phyloP scores from a whole-genome alignment of 257 asterid species.

The Eustoma russellianum region DNA sequence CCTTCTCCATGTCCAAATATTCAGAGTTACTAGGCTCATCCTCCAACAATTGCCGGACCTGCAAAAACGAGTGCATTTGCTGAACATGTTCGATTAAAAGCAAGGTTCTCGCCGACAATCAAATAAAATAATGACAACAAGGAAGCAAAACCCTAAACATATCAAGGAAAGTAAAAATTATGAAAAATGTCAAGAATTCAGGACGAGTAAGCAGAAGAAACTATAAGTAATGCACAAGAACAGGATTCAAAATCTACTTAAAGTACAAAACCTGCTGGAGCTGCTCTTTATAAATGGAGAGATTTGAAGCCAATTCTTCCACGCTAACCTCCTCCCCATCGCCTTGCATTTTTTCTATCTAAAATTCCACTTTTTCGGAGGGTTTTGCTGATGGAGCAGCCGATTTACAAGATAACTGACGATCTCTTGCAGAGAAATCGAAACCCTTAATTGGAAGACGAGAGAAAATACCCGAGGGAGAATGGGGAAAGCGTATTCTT shows the following conservation, averaged over 20 bases:
- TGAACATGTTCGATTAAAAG: too few relatives aligned
- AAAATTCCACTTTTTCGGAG: background rate
- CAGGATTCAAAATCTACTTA: background rate
- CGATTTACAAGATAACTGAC: background rate
- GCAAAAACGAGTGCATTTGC: constrained; percentile 4
- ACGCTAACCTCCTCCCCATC: constrained; percentile 79
- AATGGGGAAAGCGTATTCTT: too few relatives aligned
- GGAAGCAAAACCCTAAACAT: too few relatives aligned
- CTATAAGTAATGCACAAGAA: background rate
- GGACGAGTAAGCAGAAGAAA: too few relatives aligned
- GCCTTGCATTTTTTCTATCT: constrained; percentile 11
- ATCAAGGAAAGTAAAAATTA: too few relatives aligned
- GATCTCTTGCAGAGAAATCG: background rate
- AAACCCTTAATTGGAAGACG: background rate
- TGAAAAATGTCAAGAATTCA: too few relatives aligned
- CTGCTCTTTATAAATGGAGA: constrained; percentile 82
- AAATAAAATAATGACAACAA: too few relatives aligned
- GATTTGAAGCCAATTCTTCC: constrained; percentile 78
- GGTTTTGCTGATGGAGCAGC: background rate
- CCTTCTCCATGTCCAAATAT: constrained; percentile 91
- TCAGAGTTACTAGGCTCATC: constrained; percentile 84
- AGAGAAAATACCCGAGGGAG: too few relatives aligned
- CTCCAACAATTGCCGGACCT: constrained; percentile 62
- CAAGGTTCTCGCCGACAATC: too few relatives aligned
- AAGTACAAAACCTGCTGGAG: constrained; percentile 57